Conservation (phyloP, 306 rosid genomes). For the Citrullus amarus region DNA sequence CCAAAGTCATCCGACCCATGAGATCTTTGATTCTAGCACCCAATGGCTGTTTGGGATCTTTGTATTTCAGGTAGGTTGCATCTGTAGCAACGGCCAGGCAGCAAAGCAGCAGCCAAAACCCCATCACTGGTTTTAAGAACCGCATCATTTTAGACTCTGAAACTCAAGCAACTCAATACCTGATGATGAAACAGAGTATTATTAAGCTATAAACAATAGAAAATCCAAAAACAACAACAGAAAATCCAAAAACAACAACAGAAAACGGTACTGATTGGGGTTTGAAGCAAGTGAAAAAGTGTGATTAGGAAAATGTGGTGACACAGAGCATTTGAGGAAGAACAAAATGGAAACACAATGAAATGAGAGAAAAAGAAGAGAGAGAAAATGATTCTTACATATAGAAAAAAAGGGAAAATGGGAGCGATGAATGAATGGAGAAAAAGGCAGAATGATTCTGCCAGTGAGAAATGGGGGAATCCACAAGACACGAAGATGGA, state of each 20-base stretch:
- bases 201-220: background rate
- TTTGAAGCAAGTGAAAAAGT: background rate
- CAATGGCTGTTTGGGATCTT: constrained; percentile 55
- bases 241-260: background rate
- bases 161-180: constrained; percentile 10
- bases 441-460: background rate
- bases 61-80: constrained; percentile 50
- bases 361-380: background rate
- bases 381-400: background rate
- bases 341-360: no score
- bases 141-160: constrained; percentile 32
- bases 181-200: constrained; percentile 6
- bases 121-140: constrained; percentile 27
- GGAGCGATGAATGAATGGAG: background rate
- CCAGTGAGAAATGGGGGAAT: background rate
- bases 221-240: background rate
- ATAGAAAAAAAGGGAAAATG: no score
- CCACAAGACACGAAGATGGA: background rate
- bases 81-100: constrained; percentile 31
- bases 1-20: constrained; percentile 49
- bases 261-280: background rate
- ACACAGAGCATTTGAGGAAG: background rate
- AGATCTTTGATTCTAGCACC: constrained; percentile 63
- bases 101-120: constrained; percentile 42
- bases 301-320: background rate